Base-by-base conservation (phyloP, 495 filamentous ascomycete genomes). In the Elasticomyces elasticus region DNA sequence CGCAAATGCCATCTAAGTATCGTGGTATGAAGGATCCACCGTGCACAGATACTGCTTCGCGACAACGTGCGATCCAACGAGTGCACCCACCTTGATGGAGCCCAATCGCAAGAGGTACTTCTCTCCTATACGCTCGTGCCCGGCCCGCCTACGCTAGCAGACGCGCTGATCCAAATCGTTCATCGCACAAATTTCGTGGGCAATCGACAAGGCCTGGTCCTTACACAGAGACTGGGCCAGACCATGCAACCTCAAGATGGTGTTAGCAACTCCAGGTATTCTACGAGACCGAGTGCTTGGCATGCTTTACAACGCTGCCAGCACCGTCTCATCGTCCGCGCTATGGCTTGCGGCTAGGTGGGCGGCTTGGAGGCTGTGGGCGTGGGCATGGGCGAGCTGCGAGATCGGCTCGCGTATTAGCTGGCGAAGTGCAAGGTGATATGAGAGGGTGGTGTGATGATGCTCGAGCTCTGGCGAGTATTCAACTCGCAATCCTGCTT, bases 41-140 rank as follows among this genome's bases (percentile, higher is more conserved):
- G 73, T 72, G 12, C 69, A 72, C 2, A 75, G 66, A 40, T 71
- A 74, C 62, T 72, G 56, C 56, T 73, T 76, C 0, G 73, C 72
- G 5, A 67, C 66, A 40, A 75, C 72, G 64, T 75, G 72, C 26
- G 69, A 67, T 5, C 65, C 68, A 0, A 75, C 72, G 6, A 76
- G 48, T 11, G 56, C 64, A 25, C 63, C 66, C 0, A 75, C 69
- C 33, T 60, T 66, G 12, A 66, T 62, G 13, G 67, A 65, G 17
- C 72, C 72, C 6, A 74, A 42, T 0, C 61, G 56, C 1, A 37
- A 58, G 5, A 76, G 63, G 48, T 72, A 72, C 24, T 63, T 62
- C 0, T 71, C 72, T 0, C 72, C 71, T 19, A 75, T 70, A 1
- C 52, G 52, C 47, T 75, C 72, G 42, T 76, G 71, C 7, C 70